Evolutionary conservation across 1,139 yeast genomes (phyloP).

Genomic region (Insectozyma bohioensis): DNA sequence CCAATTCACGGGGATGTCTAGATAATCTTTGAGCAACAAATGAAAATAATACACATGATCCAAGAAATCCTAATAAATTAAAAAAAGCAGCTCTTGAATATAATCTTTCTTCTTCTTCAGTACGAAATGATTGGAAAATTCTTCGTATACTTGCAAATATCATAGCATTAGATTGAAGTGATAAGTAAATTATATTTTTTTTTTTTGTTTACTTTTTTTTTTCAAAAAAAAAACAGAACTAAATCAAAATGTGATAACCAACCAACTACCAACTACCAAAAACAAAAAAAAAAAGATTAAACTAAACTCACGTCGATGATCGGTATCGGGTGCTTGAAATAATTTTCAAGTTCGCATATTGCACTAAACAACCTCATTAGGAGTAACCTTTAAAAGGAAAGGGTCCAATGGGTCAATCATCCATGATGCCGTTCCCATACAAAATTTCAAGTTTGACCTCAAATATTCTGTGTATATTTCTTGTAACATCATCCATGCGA

Average conservation of each 20-base stretch:
- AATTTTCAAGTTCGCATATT: slow-evolving; percentile 58
- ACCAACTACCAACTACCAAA: neutral
- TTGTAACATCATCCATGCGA: slow-evolving; percentile 75
- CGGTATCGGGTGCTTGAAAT: slow-evolving; percentile 74
- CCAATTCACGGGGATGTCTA: slow-evolving; percentile 35
- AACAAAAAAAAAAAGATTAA: slow-evolving; percentile 19
- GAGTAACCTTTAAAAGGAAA: too few species aligned
- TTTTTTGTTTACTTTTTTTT: slow-evolving; percentile 1
- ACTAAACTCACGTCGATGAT: slow-evolving; percentile 58
- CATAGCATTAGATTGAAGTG: slow-evolving; percentile 26
- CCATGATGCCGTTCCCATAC: slow-evolving; percentile 73
- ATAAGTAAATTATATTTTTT: slow-evolving; percentile 1
- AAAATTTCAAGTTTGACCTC: slow-evolving; percentile 4
- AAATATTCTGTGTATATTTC: slow-evolving; percentile 37
- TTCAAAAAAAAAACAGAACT: neutral
- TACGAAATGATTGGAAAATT: slow-evolving; percentile 77
- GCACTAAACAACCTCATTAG: slow-evolving; percentile 61
- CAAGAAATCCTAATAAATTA: slow-evolving; percentile 75
- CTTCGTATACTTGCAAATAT: slow-evolving; percentile 68
- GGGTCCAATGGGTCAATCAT: slow-evolving; percentile 53
- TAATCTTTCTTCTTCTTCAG: slow-evolving; percentile 80
- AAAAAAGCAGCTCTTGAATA: slow-evolving; percentile 82
- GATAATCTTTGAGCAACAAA: slow-evolving; percentile 71
- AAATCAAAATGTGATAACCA: too few species aligned
- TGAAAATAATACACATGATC: slow-evolving; percentile 78